phyloP scores from a whole-genome alignment of 345 rosid genomes.

The Aegle marmelos region DNA sequence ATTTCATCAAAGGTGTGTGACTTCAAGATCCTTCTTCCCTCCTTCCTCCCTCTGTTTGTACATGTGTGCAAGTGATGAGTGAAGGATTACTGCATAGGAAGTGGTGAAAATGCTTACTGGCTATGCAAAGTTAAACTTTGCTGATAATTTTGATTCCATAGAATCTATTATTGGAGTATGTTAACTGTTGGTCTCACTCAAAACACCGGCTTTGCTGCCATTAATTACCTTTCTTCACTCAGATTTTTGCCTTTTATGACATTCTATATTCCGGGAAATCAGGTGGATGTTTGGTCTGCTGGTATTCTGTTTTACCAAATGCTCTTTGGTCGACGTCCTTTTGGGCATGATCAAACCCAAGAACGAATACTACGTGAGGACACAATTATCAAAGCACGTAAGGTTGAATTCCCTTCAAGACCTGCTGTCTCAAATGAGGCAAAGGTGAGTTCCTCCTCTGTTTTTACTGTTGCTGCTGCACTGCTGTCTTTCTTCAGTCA shows the following conservation, averaged over 20 bases:
- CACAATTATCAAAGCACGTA: conserved; percentile 94
- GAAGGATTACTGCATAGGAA: not conserved
- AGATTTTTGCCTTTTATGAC: conserved; percentile 1
- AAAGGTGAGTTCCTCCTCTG: conserved; percentile 53
- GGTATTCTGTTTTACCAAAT: conserved; percentile 94
- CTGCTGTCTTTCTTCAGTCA: not conserved
- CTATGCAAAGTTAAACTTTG: not conserved
- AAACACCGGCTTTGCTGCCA: not conserved
- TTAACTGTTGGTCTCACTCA: not conserved
- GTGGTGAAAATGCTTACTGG: not conserved
- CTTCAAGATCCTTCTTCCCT: not conserved
- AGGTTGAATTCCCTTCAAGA: conserved; percentile 91
- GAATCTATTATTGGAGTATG: not conserved
- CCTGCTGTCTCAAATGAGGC: conserved; percentile 92
- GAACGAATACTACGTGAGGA: conserved; percentile 94
- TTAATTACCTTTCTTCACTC: not conserved
- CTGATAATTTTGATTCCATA: not conserved
- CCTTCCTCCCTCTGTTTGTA: not conserved
- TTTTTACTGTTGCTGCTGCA: not conserved
- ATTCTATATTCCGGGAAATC: conserved; percentile 15
- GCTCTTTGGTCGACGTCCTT: conserved; percentile 92
- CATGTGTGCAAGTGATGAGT: not conserved
- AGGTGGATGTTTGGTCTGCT: conserved; percentile 99
- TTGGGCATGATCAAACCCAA: conserved; percentile 98
- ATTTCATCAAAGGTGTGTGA: conserved; percentile 91